Base-by-base conservation (phyloP, 148 eudicot species). In the Tetragonia tetragonoides region DNA sequence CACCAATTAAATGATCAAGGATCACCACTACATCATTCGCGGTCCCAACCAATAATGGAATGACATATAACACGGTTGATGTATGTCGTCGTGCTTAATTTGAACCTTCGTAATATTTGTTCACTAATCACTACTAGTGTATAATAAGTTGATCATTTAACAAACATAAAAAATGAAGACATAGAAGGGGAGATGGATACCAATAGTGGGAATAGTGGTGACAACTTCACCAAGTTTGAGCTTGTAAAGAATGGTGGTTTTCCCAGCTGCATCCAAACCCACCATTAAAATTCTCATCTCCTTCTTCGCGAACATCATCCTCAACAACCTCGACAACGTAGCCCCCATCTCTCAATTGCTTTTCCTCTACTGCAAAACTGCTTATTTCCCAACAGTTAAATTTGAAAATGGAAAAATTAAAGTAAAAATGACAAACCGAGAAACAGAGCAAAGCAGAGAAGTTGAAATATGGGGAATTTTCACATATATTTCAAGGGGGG, bases 241-340 rank as follows among this genome's bases (percentile, higher is more conserved):
- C 86, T 90, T 92, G 85, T 92, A 92, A 2, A 92, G 85, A 40
- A 93, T 89, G 75, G 95, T 93, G 20, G 95, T 93, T 86, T 93
- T 93, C 2, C 97, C 95, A 57, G 91, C 90, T 57, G 94, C 97
- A 84, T 90, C 97, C 64, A 92, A 91, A 57, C 97, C 97, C 17
- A 93, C 97, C 97, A 93, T 93, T 23, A 93, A 71, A 73, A 91
- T 91, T 79, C 95, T 88, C 95, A 93, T 93, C 71, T 91, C 97
- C 76, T 87, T 87, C 88, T 85, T 91, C 6, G 91, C 92, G 80
- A 91, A 91, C 66, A 93, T 42, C 78, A 69, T 78, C 79, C 59
- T 91, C 73, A 90, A 21, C 49, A 86, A 49, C 82, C 81, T 83
- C 10, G 96, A 91, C n/a, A 93, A 72, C 38, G 85, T 77, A 79